phyloP scores from a whole-genome alignment of 495 filamentous ascomycete species.

The Oidiodendron maius region DNA sequence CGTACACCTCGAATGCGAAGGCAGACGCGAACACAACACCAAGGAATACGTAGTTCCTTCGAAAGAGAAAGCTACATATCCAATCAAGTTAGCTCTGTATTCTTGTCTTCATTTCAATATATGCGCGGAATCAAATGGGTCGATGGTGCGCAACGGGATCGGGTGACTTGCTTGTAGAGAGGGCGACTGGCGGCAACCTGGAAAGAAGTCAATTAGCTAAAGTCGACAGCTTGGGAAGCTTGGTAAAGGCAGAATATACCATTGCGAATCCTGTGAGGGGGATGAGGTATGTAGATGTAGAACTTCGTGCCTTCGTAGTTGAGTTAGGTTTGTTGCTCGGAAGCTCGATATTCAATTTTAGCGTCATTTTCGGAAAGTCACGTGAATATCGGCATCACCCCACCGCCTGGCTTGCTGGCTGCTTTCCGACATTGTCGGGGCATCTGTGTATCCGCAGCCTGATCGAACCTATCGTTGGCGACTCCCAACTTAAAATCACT shows the following conservation, averaged over 20 bases:
- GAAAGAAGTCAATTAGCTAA: slow-evolving; percentile 20
- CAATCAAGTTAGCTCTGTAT: slow-evolving; percentile 28
- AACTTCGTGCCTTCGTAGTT: slow-evolving; percentile 14
- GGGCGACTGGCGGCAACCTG: slow-evolving; percentile 25
- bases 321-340: slow-evolving; percentile 18
- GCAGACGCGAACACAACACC: slow-evolving; percentile 77
- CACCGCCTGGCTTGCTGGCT: too few relatives aligned
- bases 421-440: too few relatives aligned
- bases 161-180: slow-evolving; percentile 77
- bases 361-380: slow-evolving; percentile 3
- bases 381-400: too few relatives aligned
- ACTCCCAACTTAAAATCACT: background rate
- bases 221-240: background rate
- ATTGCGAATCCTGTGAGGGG: slow-evolving; percentile 15
- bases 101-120: background rate
- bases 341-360: slow-evolving; percentile 38
- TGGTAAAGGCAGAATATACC: slow-evolving; percentile 4
- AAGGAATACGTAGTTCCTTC: slow-evolving; percentile 79
- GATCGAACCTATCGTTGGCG: too few relatives aligned
- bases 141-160: slow-evolving; percentile 9
- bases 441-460: too few relatives aligned
- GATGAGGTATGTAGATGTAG: background rate
- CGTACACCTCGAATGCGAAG: slow-evolving; percentile 92
- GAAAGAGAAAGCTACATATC: slow-evolving; percentile 67
- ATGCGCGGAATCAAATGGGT: slow-evolving; percentile 6